Base-by-base conservation (phyloP, 148 eudicot genomes). In the Chenopodium berlandieri region DNA sequence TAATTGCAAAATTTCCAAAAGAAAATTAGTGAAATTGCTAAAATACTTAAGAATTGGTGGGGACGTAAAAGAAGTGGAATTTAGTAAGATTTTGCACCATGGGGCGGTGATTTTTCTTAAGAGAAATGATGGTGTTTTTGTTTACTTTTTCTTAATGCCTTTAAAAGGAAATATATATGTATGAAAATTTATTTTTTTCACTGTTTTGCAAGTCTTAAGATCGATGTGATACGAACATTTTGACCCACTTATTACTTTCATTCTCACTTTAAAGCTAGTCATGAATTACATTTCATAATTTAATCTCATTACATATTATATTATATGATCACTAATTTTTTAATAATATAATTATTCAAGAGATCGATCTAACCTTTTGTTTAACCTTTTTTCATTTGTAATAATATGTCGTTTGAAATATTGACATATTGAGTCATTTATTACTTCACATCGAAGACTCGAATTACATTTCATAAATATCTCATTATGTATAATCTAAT, bases 91-190 rank as follows among this genome's bases (percentile, higher is more conserved):
- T 73, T 66, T 75, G 83, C 76, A 63, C 78, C 78, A 72, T 34
- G 44, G 50, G 76, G 58, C 17, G 73, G 72, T 84, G 60, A 52
- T 65, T 71, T 56, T 84, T 84, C 86, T 76, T 25, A 65, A 72
- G 75, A 23, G 32, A 84, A 84, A 84, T 84, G 81, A 84, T 84
- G 78, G 66, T 84, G 86, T 81, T 77, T 82, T 70, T 81, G 73
- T 62, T 84, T 71, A 76, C 86, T 80, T 84, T 80, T 72, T n/a
- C 58, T 78, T 83, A 83, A 78, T 83, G 78, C 63, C 34, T 63
- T 16, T 73, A 23, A 52, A 81, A 27, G 66, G 54, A 62, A 44
- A 62, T 60, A 17, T 81, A 62, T 60, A 17, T 81, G 27, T 16
- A 13, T 50, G 14, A 30, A 47, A 40, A 5, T 0, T 40, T 40